These are phyloP conservation scores for Penicillium macrosclerotiorum DNA, from an alignment of 495 filamentous ascomycete genomes.

Conservation along the genomic window DNA sequence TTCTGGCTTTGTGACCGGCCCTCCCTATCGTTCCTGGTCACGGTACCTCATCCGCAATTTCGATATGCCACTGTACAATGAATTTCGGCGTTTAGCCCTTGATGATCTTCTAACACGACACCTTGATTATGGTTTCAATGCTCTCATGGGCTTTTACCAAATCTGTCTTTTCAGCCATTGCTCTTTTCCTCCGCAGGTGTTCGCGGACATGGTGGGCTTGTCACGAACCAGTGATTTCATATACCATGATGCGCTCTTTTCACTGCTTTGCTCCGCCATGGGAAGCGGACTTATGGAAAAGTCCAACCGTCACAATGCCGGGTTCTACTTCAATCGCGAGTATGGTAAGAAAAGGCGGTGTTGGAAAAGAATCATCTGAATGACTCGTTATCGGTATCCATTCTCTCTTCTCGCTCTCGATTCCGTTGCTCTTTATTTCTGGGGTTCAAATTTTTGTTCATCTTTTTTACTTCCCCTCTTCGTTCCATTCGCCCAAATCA, in stretches of 20 bases:
- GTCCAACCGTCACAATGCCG: slow-evolving; percentile 56
- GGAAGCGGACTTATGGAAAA: slow-evolving; percentile 51
- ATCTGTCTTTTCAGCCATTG: slow-evolving; percentile 49
- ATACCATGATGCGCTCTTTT: slow-evolving; percentile 4
- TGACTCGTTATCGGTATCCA: slow-evolving; percentile 17
- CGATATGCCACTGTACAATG: slow-evolving; percentile 74
- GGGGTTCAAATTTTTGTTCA: slow-evolving; percentile 10
- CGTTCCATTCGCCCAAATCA: slow-evolving; percentile 19
- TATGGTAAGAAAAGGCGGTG: slow-evolving; percentile 1
- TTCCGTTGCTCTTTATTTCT: slow-evolving; percentile 6
- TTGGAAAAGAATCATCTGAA: slow-evolving; percentile 15
- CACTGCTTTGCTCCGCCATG: slow-evolving; percentile 7
- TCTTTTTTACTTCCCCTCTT: slow-evolving; percentile 16
- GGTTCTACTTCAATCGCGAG: slow-evolving; percentile 38
- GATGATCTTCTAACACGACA: slow-evolving; percentile 57
- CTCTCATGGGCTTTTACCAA: slow-evolving; percentile 59
- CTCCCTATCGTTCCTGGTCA: slow-evolving; percentile 56
- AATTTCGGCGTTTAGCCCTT: slow-evolving; percentile 69
- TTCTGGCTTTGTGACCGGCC: slow-evolving; percentile 26
- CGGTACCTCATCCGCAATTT: slow-evolving; percentile 73
- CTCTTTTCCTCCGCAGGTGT: slow-evolving; percentile 49
- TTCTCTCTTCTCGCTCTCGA: slow-evolving; percentile 6
- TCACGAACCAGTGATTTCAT: slow-evolving; percentile 38
- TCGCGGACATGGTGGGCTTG: slow-evolving; percentile 52
- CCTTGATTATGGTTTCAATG: slow-evolving; percentile 50